These are phyloP conservation scores for Xylaria sp. DNA, from an alignment of 2,329 filamentous ascomycete species.

Conservation along the genomic window DNA sequence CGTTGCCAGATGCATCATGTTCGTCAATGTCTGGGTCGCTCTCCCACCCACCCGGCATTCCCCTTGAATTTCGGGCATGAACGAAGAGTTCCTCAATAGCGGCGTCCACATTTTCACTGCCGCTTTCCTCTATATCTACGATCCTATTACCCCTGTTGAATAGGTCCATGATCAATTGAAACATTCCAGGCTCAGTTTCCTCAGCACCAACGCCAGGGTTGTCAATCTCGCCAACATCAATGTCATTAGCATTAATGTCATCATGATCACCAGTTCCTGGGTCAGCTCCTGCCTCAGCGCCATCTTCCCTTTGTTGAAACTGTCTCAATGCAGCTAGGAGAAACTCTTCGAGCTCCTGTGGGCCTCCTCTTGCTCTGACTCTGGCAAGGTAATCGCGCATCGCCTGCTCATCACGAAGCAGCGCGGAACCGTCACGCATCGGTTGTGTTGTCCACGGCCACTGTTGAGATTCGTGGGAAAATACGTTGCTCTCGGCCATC, in stretches of 20 bases:
- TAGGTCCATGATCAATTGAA: constrained; percentile 22
- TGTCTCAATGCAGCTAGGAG: constrained; percentile 22
- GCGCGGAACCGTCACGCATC: constrained; percentile 1
- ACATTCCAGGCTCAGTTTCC: constrained; percentile 3
- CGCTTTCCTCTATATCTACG: constrained; percentile 1
- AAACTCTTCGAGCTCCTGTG: constrained; percentile 18
- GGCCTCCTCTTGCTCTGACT: constrained; percentile 21
- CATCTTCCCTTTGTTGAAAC: constrained; percentile 1
- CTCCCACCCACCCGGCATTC: constrained; percentile 27
- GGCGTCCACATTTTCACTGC: not conserved
- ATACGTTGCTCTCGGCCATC: constrained; percentile 47
- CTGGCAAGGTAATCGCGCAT: constrained; percentile 21
- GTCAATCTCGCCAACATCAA: constrained; percentile 13
- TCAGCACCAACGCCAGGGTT: not conserved
- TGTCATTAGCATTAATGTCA: constrained; percentile 15
- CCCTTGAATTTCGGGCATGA: constrained; percentile 5
- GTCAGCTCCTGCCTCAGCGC: not conserved
- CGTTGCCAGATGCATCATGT: constrained; percentile 1
- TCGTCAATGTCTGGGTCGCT: constrained; percentile 17
- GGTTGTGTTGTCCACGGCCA: constrained; percentile 39
- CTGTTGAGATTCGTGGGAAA: constrained; percentile 39
- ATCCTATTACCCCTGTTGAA: constrained; percentile 5
- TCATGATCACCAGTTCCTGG: constrained; percentile 4
- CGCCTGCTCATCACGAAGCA: constrained; percentile 13
- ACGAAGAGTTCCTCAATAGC: constrained; percentile 5